Base-by-base conservation (phyloP, 202 grass and related monocot species). In the Brachypodium distachyon region DNA sequence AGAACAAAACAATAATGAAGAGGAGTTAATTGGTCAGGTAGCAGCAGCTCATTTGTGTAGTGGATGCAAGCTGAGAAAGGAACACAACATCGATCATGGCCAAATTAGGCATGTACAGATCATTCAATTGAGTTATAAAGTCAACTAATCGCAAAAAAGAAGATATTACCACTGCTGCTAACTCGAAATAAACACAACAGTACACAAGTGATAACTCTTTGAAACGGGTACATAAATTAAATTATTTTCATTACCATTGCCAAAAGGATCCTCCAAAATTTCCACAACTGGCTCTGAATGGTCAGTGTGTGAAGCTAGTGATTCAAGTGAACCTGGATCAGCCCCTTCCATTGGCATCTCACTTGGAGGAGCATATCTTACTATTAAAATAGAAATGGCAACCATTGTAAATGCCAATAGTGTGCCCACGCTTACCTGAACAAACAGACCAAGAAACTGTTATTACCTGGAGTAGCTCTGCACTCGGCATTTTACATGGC, bases 361-460 rank as follows among this genome's bases (percentile, higher is more conserved):
- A 83, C 73, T 71, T 22, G 94, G 88, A 75, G 94, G 91, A 69
- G 89, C 50, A 74, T 93, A 93, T 86, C 91, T 83, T 41, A 97
- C 76, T 79, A 97, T 38, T 78, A 97, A 87, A 85, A 97, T 82
- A 72, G 91, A 93, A 79, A 93, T 28, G 27, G 86, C 91, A 72
- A 93, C 91, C 18, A 67, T 66, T 29, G 91, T 91, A 76, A 93
- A 97, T 59, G 94, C 84, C 71, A 93, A 85, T 43, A 97, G 89
- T 31, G 94, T 97, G 47, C 94, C 94, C 79, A 93, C 78, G 70
- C 94, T 97, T 38, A 97, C 93, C 90, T 97, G 80, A 69, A 88
- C 9, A 81, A 90, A 77, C 48, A 89, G 34, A 76, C 56, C 48
- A 79, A 81, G 14, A 67, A 79, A 79, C 12, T 38, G 21, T 85